Percentiles rank a stretch among this genome's conserved stretches.
Evolutionary conservation across 441 rosid genomes (phyloP).

Genomic region (Erodium trifolium): DNA sequence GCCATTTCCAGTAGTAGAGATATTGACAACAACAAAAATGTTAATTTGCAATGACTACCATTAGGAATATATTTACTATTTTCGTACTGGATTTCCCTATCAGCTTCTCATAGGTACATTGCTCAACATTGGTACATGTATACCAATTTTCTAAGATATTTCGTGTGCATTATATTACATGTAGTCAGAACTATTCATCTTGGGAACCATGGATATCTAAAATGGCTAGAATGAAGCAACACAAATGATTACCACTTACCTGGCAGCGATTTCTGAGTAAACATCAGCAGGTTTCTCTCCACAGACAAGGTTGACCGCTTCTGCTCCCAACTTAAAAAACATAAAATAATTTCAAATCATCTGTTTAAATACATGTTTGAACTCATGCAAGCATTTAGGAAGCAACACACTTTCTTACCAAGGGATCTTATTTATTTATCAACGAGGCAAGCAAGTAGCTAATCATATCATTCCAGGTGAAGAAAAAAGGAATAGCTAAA

Average conservation of each 20-base stretch:
- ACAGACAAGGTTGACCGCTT: slow-evolving; percentile 84
- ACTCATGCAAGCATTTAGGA: not conserved
- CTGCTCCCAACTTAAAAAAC: slow-evolving; percentile 76
- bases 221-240: not conserved
- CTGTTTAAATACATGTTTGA: not conserved
- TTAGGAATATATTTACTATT: not conserved
- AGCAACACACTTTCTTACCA: not conserved
- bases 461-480: not conserved
- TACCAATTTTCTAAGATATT: not conserved
- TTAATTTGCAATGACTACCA: not conserved
- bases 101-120: not conserved
- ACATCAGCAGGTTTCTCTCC: slow-evolving; percentile 94
- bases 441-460: not conserved
- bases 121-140: not conserved
- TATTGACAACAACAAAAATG: slow-evolving; percentile 4
- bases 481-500: too few species aligned
- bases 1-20: not conserved
- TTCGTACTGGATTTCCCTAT: slow-evolving; percentile 3
- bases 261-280: slow-evolving; percentile 84
- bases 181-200: not conserved
- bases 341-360: not conserved
- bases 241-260: slow-evolving; percentile 30
- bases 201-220: not conserved
- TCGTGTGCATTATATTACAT: not conserved
- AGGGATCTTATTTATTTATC: not conserved